Evolutionary conservation across 495 filamentous ascomycete genomes (phyloP), one percentile per base, ranked within the genome.

Genomic region (Podospora anserina): DNA sequence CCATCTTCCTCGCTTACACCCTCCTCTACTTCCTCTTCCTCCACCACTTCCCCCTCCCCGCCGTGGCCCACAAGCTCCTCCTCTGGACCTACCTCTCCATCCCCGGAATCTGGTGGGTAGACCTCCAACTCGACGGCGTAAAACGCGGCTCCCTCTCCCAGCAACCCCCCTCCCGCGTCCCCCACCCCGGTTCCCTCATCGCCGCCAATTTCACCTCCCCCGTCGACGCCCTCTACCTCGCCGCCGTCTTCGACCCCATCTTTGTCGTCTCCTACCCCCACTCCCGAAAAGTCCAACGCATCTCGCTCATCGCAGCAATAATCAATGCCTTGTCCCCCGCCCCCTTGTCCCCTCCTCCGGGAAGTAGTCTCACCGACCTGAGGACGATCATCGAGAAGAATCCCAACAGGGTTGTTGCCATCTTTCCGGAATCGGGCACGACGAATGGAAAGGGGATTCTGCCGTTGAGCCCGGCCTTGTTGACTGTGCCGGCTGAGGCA

Each of bases 81-180:
- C 76, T 98, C 32, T 98, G 96, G 94, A 83, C 87, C 60, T 86
- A 98, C 57, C 84, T 99, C 19, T 89, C 88, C 34, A 89, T 93
- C 26, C 91, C 93, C 0, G 94, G 94, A 20, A 89, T 97, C 53
- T 98, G 95, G 94, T 98, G 94, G 94, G 90, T 97, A 62, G 95
- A 98, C 78, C 83, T 99, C 0, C 94, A 97, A 73, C 90, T 99
- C 56, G 95, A 98, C 76, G 93, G 94, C 34, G 95, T 99, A 49
- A 90, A 90, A 79, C 93, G 92, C 82, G 95, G 95, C 83, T 82
- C 82, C 9, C 77, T 87, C 28, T 82, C 80, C 30, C 80, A 82
- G 69, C 87, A 91, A 75, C 83, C 90, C 65, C 78, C 84, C 49
- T 85, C 80, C 2, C 86, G 91, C 18, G 86, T 98, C 1, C 96